These are phyloP conservation scores for Cladophialophora exuberans DNA, from an alignment of 2,329 filamentous ascomycete species.

Conservation along the genomic window DNA sequence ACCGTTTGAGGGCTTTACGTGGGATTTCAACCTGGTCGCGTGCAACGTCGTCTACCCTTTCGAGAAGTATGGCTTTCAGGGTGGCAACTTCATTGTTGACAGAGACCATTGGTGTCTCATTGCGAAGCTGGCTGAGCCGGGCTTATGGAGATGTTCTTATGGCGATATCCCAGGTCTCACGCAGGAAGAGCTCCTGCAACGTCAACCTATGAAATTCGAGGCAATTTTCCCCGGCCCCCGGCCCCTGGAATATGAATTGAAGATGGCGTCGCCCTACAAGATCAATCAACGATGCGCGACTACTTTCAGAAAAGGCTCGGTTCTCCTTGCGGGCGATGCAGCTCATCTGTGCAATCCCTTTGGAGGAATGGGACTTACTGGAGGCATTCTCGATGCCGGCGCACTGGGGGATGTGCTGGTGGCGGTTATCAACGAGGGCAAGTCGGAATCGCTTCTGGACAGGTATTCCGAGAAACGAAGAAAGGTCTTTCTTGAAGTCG, in stretches of 20 bases:
- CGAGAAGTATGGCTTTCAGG: conserved; percentile 42
- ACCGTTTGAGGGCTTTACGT: conserved; percentile 39
- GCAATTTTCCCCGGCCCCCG: conserved; percentile 37
- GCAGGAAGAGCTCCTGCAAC: conserved; percentile 33
- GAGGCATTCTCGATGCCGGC: conserved; percentile 65
- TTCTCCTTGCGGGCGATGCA: conserved; percentile 20
- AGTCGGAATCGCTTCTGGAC: conserved; percentile 46
- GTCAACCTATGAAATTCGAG: conserved; percentile 36
- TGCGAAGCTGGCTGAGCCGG: conserved; percentile 35
- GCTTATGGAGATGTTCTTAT: conserved; percentile 47
- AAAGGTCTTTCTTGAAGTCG: conserved; percentile 42
- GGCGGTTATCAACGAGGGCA: conserved; percentile 25
- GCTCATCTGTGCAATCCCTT: conserved; percentile 48
- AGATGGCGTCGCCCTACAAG: conserved; percentile 18
- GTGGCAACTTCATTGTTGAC: conserved; percentile 57
- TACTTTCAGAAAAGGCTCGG: conserved; percentile 14
- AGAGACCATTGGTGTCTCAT: conserved; percentile 57
- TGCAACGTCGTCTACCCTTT: conserved; percentile 33
- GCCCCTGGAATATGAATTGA: conserved; percentile 29
- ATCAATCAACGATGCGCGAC: conserved; percentile 16
- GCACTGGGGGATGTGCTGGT: conserved; percentile 62
- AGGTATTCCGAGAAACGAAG: conserved; percentile 45
- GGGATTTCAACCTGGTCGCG: conserved; percentile 34
- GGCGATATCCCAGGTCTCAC: conserved; percentile 39
- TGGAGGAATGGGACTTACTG: conserved; percentile 65